Conservation (phyloP, 1,284 basidiomycete species). For the Puccinia polysora region DNA sequence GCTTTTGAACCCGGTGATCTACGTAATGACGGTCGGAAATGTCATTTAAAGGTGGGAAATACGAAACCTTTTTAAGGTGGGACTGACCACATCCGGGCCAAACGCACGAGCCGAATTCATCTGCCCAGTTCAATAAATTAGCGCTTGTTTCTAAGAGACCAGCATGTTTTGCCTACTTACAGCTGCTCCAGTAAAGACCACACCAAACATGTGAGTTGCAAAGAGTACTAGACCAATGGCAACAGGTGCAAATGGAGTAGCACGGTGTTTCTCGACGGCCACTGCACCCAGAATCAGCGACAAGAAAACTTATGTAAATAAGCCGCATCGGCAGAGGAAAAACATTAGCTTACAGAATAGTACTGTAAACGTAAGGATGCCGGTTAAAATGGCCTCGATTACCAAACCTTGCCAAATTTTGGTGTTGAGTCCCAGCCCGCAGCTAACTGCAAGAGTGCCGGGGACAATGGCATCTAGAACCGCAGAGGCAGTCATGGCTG, state of each 20-base stretch:
- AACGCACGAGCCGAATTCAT: constrained; percentile 46
- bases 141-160: not conserved
- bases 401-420: constrained; percentile 20
- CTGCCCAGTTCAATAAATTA: no score
- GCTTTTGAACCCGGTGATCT: constrained; percentile 39
- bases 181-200: constrained; percentile 45
- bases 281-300: constrained; percentile 9
- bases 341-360: constrained; percentile 17
- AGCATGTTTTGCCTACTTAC: constrained; percentile 44
- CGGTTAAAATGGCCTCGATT: constrained; percentile 35
- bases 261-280: constrained; percentile 46
- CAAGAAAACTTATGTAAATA: not conserved
- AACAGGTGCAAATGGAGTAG: constrained; percentile 44
- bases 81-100: constrained; percentile 45
- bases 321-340: not conserved
- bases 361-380: constrained; percentile 22
- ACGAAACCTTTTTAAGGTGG: not conserved
- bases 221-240: constrained; percentile 46
- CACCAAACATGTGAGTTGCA: constrained; percentile 45
- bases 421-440: constrained; percentile 26
- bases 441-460: constrained; percentile 60
- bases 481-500: constrained; percentile 57
- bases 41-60: not conserved
- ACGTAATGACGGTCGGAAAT: not conserved
- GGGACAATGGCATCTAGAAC: constrained; percentile 63